Evolutionary conservation across 139 green algal genomes (phyloP), one percentile per base, ranked within the genome.

Genomic region (Chlamydomonas sphaeroides): DNA sequence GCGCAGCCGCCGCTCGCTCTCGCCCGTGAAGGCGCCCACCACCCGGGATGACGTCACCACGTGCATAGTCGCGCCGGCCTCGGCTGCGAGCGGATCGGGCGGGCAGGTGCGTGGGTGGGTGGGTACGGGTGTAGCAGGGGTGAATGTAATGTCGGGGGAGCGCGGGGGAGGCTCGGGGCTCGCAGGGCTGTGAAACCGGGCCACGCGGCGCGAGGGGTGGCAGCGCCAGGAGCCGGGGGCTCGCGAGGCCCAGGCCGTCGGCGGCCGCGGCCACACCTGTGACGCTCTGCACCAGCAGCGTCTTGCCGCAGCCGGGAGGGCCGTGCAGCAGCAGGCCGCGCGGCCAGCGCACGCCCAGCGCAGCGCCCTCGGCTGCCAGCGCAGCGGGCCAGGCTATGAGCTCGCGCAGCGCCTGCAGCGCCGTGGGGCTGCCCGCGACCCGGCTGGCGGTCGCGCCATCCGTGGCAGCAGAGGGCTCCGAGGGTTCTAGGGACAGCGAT

Each of bases 201-300:
- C n/a, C n/a, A n/a, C n/a, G n/a, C n/a, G n/a, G n/a, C n/a, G n/a
- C n/a, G n/a, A n/a, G n/a, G n/a, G n/a, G n/a, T n/a, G n/a, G n/a
- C n/a, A n/a, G n/a, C n/a, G n/a, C n/a, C n/a, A n/a, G n/a, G n/a
- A n/a, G n/a, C n/a, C n/a, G n/a, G n/a, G n/a, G n/a, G n/a, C n/a
- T n/a, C n/a, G n/a, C n/a, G n/a, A n/a, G n/a, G n/a, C n/a, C n/a
- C n/a, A n/a, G n/a, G n/a, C n/a, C n/a, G n/a, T n/a, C n/a, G n/a
- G n/a, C n/a, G n/a, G n/a, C n/a, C n/a, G n/a, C n/a, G n/a, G n/a
- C 45, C 32, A 62, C 56, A 82, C 94, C 94, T 74, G 94, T 95
- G n/a, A 97, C 95, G 33, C 93, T 90, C 28, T 88, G 96, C 65
- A 97, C 96, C 53, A 99, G 91, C 70, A 99, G 87, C 30, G 96